These are phyloP conservation scores for Pythium aquatile DNA, from an alignment of 352 stramenopile species.

Conservation along the genomic window DNA sequence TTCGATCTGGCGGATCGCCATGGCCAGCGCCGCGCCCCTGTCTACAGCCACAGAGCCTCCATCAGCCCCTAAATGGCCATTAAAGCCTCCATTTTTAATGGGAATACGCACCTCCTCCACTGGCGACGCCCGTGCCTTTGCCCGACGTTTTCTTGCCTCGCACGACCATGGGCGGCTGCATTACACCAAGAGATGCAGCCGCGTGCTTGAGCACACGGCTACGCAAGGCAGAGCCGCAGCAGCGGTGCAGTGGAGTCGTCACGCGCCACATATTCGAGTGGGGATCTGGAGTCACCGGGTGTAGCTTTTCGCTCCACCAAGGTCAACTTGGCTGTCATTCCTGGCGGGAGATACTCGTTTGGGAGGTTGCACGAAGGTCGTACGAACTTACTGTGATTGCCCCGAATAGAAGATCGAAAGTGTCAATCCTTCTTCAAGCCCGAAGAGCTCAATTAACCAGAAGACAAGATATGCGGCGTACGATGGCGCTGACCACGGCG, in stretches of 20 bases:
- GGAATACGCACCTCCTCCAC: constrained; percentile 9
- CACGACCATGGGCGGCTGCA: neutral
- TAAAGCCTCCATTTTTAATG: too few relatives aligned
- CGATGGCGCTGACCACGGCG: neutral
- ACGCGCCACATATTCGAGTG: constrained; percentile 20
- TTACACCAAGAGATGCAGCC: neutral
- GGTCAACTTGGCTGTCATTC: constrained; percentile 23
- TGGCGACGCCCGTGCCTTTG: constrained; percentile 16
- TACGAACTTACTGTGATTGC: constrained; percentile 15
- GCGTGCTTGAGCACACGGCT: constrained; percentile 14
- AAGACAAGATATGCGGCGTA: neutral
- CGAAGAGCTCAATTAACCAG: constrained; percentile 11
- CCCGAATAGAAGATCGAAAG: neutral
- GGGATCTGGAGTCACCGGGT: neutral
- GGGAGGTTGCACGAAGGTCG: constrained; percentile 22
- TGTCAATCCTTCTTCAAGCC: constrained; percentile 22
- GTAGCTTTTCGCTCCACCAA: constrained; percentile 24
- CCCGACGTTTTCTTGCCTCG: constrained; percentile 28
- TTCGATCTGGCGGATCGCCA: constrained; percentile 95
- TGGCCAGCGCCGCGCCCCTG: constrained; percentile 87
- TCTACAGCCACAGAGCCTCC: constrained; percentile 33
- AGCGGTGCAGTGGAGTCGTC: constrained; percentile 6
- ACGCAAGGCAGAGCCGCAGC: neutral
- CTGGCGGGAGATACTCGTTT: constrained; percentile 13
- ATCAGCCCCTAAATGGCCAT: neutral